A percentile compares a stretch with the other conserved stretches of the same genome.
Evolutionary conservation across 306 rosid species (phyloP).

Genomic region (Prunus mongolica): DNA sequence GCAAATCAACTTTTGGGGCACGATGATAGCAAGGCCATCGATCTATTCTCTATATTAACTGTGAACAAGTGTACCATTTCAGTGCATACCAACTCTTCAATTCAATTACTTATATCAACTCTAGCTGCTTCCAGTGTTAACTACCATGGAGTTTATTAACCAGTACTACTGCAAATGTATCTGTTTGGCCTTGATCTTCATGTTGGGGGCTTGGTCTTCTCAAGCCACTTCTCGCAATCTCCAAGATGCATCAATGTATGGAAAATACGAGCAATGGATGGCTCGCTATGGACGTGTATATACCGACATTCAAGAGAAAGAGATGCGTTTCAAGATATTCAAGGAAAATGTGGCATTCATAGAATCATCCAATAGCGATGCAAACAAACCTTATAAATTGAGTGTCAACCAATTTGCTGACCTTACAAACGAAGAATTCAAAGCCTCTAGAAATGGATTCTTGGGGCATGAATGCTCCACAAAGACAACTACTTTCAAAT

Average conservation of each 20-base stretch:
- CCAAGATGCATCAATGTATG: not conserved
- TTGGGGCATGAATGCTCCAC: conserved; percentile 34
- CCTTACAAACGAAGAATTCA: conserved; percentile 24
- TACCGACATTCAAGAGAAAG: conserved; percentile 22
- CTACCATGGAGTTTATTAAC: not conserved
- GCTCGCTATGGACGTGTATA: conserved; percentile 8
- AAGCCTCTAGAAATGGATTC: no score
- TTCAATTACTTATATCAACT: not conserved
- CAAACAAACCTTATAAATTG: conserved; percentile 20
- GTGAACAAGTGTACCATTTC: not conserved
- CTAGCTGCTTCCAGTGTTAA: not conserved
- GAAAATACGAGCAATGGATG: no score
- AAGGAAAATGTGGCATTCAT: conserved; percentile 22
- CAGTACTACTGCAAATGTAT: not conserved
- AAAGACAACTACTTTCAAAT: conserved; percentile 29
- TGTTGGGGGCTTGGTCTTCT: not conserved
- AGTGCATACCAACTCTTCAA: not conserved
- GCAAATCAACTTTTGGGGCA: not conserved
- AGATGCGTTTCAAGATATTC: conserved; percentile 25
- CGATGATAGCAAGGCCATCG: not conserved
- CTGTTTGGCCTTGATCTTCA: not conserved
- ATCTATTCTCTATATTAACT: not conserved
- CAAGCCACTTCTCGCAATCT: not conserved
- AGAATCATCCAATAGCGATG: conserved; percentile 20
- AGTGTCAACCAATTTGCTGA: conserved; percentile 26